Base-by-base conservation (phyloP, 768 basidiomycete genomes). In the Kockovaella imperatae region DNA sequence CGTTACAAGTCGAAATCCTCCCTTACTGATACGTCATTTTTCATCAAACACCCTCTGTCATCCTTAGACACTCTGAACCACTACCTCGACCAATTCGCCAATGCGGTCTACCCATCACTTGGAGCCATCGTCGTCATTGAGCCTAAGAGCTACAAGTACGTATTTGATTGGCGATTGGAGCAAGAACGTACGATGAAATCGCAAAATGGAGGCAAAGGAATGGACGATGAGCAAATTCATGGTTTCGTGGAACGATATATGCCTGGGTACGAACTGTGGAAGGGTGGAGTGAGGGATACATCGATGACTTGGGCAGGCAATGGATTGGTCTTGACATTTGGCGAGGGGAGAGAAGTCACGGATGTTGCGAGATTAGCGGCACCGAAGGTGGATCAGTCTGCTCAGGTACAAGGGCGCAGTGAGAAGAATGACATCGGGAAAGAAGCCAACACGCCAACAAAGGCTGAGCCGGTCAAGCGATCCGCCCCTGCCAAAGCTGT, bases 141-240 rank as follows among this genome's bases (percentile, higher is more conserved):
- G 39, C 69, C 72, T 10, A 48, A 50, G 11, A 26, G 49, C 3
- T 62, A 66, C 46, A 67, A 72, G 26, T 77, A 83, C 47, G 77
- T 95, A 15, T 95, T 91, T 73, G 77, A 77, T 52, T 96, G 93
- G 93, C 76, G 93, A 14, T 68, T 86, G 26, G 77, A 96, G 66
- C 90, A 95, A 71, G 93, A 97, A 61, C 86, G 84, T 45, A 60
- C 78, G 49, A 93, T 95, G 89, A 95, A 90, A 68, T 75, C 80
- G 2, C 67, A 66, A 39, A 95, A 91, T 54, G 89, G 88, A 30
- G 89, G 89, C 3, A 74, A 74, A 26, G 91, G 93, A 2, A 96
- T 97, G 93, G 76, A 82, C 0, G 89, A 93, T 61, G 80, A 78
- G 5, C 72, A 93, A 75, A 80, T 82, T 56, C 81, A 82, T 57